phyloP scores from a whole-genome alignment of 352 stramenopile genomes.

The Albugo candida region DNA sequence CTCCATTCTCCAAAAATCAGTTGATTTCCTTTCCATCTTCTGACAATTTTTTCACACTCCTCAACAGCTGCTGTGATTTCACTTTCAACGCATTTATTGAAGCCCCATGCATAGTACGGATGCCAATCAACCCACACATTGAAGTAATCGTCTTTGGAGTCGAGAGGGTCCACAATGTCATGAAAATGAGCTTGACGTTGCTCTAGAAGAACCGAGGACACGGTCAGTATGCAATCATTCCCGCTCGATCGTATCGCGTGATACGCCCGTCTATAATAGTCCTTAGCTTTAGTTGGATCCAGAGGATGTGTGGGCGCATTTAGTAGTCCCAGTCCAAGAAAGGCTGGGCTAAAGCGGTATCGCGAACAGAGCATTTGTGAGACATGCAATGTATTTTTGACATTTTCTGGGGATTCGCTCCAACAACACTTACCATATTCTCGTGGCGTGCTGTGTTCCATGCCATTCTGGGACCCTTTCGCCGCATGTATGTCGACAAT shows the following conservation, averaged over 20 bases:
- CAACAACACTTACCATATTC: slow-evolving; percentile 5
- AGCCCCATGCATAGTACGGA: slow-evolving; percentile 4
- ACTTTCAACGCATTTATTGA: neutral
- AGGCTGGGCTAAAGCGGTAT: slow-evolving; percentile 23
- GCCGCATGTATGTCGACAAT: slow-evolving; percentile 41
- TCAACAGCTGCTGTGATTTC: slow-evolving; percentile 2
- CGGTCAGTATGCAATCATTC: slow-evolving; percentile 4
- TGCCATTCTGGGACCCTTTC: slow-evolving; percentile 30
- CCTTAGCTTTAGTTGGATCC: slow-evolving; percentile 7
- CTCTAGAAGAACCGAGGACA: slow-evolving; percentile 18
- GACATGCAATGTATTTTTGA: slow-evolving; percentile 10
- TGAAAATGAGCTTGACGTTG: slow-evolving; percentile 11
- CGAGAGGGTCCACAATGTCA: neutral
- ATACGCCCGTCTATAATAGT: slow-evolving; percentile 5
- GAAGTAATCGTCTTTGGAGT: slow-evolving; percentile 1
- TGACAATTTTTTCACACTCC: slow-evolving; percentile 3
- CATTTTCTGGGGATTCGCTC: slow-evolving; percentile 9
- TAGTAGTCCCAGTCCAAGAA: slow-evolving; percentile 28
- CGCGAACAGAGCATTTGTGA: slow-evolving; percentile 12
- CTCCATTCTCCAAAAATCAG: slow-evolving; percentile 10
- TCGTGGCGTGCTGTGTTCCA: slow-evolving; percentile 22
- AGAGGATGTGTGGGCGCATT: slow-evolving; percentile 19
- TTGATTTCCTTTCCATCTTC: slow-evolving; percentile 12
- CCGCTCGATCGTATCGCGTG: neutral
- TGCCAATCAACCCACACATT: slow-evolving; percentile 23